Base-by-base conservation (phyloP, 805 yeast species). In the Saccharomycopsis microspora region DNA sequence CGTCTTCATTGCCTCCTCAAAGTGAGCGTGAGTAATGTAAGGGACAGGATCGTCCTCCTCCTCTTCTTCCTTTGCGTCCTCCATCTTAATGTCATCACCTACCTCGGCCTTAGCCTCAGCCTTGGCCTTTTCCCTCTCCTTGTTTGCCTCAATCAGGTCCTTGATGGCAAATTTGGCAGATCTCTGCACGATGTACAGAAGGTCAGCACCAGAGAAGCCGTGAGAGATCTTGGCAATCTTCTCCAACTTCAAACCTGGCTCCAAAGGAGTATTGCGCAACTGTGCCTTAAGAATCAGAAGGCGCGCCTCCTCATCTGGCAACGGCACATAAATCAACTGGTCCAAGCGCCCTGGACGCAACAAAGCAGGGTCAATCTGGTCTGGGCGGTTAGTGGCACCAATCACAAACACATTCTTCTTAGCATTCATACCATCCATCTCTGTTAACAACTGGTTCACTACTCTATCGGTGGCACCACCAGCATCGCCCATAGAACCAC, bases 381-480 rank as follows among this genome's bases (percentile, higher is more conserved):
- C 99, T 39, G 99, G 99, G 74, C 99, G 82, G 71, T 93, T 93
- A 49, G 99, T 93, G 39, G 99, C 99, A 70, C 98, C 99, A 70
- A 93, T 87, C 49, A 93, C 97, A 63, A 93, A 93, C 36, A 93
- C 98, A 63, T 93, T 93, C 81, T 93, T 93, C 75, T 93, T 93
- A 55, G 97, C 96, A 64, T 93, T 93, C 98, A 93, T 93, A 79
- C 99, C 99, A 69, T 93, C 99, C 98, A 93, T 93, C 71, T 89
- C 96, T 5, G 97, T 88, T 65, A 89, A 76, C 63, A 89, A 76
- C 71, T 89, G 97, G 69, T 90, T 89, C 46, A 89, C 97, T 54
- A 89, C 96, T 67, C 95, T 81, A 70, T 89, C 97, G 46, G 93
- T 80, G 30, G 97, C 96, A 52, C 97, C 97, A 57, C 96, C 96